Base-by-base conservation (phyloP, 1,284 basidiomycete species). In the Puccinia coronata region DNA sequence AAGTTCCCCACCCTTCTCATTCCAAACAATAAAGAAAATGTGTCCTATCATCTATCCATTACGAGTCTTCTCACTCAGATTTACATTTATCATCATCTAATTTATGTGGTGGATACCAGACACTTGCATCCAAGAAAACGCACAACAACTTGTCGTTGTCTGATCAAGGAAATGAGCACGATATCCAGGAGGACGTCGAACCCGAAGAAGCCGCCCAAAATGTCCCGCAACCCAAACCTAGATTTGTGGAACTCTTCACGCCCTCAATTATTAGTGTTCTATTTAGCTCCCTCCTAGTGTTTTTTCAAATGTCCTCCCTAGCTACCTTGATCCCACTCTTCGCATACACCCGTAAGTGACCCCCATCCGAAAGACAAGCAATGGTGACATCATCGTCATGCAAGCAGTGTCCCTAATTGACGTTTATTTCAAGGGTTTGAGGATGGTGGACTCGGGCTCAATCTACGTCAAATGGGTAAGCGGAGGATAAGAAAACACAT, bases 301-400 rank as follows among this genome's bases (percentile, higher is more conserved):
- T 61, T 59, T 65, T 81, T 36, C 70, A 81, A 55, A 65, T 31
- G 43, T 81, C 79, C 0, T 72, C 70, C 14, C 74, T 43, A 31
- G 49, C 43, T 49, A 73, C 71, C 61, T 28, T 81, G n/a, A 53
- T 81, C 36, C 79, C 79, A 39, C n/a, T 81, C 18, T 81, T 81
- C 53, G 51, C 71, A 18, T 81, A 81, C 59, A 81, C 79, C 20
- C 53, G 79, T 81, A 41, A 49, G 71, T 81, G 18, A 20, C 11
- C 28, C 41, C n/a, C n/a, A n/a, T n/a, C n/a, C n/a, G n/a, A n/a
- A n/a, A n/a, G n/a, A n/a, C n/a, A n/a, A n/a, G n/a, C n/a, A n/a
- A n/a, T n/a, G n/a, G n/a, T n/a, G n/a, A 25, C 6, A 34, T 36
- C 16, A 16, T 16, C 43, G 43, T 39, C 28, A 31, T 11, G 8